phyloP scores from a whole-genome alignment of 129 eudicot species.

The Artemisia annua region DNA sequence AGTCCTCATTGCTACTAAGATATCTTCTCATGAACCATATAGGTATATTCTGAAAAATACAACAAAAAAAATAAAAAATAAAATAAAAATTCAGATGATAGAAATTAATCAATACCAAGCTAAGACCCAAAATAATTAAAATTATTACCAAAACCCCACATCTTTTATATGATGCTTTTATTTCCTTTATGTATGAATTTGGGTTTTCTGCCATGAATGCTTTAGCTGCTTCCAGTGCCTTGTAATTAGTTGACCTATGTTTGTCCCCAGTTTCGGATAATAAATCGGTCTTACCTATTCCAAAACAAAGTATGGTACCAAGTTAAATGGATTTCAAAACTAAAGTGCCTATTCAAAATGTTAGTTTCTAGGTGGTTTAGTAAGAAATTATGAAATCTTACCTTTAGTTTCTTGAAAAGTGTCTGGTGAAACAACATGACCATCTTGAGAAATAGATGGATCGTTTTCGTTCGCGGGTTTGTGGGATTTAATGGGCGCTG shows the following conservation, averaged over 20 bases:
- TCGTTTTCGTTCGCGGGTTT: too few species aligned
- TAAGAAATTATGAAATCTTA: too few species aligned
- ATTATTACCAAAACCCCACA: slow-evolving; percentile 12
- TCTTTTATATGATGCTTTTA: not conserved
- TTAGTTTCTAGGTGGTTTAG: too few species aligned
- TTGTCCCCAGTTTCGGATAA: not conserved
- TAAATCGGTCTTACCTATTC: not conserved
- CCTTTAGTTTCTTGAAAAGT: too few species aligned
- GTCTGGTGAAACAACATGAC: too few species aligned
- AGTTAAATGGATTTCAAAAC: not conserved
- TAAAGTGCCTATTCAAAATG: too few species aligned
- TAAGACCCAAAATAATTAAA: not conserved
- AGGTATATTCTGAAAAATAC: slow-evolving; percentile 10
- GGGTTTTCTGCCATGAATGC: not conserved
- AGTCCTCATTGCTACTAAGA: not conserved
- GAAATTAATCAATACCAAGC: not conserved
- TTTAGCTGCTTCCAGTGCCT: not conserved
- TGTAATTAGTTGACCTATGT: not conserved
- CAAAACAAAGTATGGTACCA: not conserved
- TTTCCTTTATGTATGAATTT: not conserved
- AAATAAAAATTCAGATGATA: not conserved
- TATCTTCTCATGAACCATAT: slow-evolving; percentile 8
- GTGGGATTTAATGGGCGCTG: too few species aligned
- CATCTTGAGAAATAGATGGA: too few species aligned
- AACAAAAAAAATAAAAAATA: not conserved